Percentiles rank a stretch among this genome's conserved stretches.
Evolutionary conservation across 805 yeast genomes (phyloP).

Genomic region (Cyberlindnera mrakii): DNA sequence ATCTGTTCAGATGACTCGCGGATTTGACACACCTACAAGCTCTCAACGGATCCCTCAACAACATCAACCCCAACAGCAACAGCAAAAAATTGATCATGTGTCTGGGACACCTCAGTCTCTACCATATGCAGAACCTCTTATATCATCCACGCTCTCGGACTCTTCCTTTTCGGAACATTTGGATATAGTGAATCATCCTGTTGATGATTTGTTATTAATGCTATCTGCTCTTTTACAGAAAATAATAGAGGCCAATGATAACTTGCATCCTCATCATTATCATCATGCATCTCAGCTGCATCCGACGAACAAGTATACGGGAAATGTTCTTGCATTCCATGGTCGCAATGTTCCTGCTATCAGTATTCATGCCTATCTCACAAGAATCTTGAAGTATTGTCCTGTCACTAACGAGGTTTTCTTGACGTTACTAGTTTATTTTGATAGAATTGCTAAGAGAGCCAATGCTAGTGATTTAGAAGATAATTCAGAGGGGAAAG

Average conservation of each 20-base stretch:
- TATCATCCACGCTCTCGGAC: slow-evolving; percentile 1
- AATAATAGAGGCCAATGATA: slow-evolving; percentile 86
- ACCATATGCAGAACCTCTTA: slow-evolving; percentile 6
- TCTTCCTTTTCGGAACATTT: slow-evolving; percentile 11
- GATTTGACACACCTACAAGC: slow-evolving; percentile 5
- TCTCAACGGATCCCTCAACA: slow-evolving; percentile 1
- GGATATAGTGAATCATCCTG: slow-evolving; percentile 76
- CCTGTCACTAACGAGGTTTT: slow-evolving; percentile 98
- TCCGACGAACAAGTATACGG: slow-evolving; percentile 42
- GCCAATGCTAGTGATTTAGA: slow-evolving; percentile 48
- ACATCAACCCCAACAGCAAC: slow-evolving; percentile 12
- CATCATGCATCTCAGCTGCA: slow-evolving; percentile 24
- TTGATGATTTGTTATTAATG: slow-evolving; percentile 76
- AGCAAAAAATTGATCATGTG: slow-evolving; percentile 5
- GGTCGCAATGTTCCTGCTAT: slow-evolving; percentile 98
- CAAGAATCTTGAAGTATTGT: slow-evolving; percentile 90
- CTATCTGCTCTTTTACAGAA: slow-evolving; percentile 77
- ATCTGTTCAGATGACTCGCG: slow-evolving; percentile 7
- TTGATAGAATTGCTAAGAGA: slow-evolving; percentile 86
- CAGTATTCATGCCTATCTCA: slow-evolving; percentile 78
- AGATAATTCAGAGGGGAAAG: slow-evolving; percentile 17
- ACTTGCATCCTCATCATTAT: slow-evolving; percentile 54
- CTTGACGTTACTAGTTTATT: slow-evolving; percentile 81
- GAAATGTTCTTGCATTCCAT: slow-evolving; percentile 81
- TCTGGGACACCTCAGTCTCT: slow-evolving; percentile 13